Conservation (phyloP, 306 rosid genomes). For the Castanea sativa region DNA sequence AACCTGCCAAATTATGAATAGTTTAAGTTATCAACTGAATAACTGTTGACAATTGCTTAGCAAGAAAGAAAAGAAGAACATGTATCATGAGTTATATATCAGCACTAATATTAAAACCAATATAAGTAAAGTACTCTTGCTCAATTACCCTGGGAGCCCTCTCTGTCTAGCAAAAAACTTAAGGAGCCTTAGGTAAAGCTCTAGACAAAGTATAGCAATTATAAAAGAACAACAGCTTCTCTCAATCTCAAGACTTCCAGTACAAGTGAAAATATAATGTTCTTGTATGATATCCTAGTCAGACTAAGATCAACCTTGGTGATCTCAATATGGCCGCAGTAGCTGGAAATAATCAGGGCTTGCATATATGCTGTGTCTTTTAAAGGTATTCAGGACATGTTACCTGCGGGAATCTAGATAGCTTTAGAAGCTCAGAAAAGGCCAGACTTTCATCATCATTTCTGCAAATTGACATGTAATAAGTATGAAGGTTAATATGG, state of each 20-base stretch:
- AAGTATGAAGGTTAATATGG: neutral
- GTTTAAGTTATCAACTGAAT: neutral
- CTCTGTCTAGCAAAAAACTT: neutral
- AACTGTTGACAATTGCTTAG: neutral
- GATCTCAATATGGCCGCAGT: neutral
- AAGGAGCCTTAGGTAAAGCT: neutral
- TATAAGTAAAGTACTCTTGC: neutral
- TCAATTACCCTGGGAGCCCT: neutral
- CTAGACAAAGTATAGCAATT: neutral
- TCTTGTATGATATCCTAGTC: neutral
- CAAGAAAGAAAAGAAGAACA: neutral
- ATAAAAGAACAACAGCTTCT: neutral
- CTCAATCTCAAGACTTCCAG: neutral
- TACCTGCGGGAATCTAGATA: conserved; percentile 88
- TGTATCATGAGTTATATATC: too few species aligned
- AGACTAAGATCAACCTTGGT: neutral
- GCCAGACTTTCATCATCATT: conserved; percentile 62
- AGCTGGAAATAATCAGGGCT: neutral
- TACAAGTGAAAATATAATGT: conserved; percentile 1
- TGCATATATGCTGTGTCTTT: neutral
- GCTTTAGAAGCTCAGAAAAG: conserved; percentile 60
- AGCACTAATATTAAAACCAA: too few species aligned
- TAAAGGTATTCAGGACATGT: conserved; percentile 1
- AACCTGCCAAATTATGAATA: conserved; percentile 42
- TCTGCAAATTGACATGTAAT: conserved; percentile 45